These are phyloP conservation scores for Ceratobasidium papillatum DNA, from an alignment of 1,284 basidiomycete species.

Conservation along the genomic window DNA sequence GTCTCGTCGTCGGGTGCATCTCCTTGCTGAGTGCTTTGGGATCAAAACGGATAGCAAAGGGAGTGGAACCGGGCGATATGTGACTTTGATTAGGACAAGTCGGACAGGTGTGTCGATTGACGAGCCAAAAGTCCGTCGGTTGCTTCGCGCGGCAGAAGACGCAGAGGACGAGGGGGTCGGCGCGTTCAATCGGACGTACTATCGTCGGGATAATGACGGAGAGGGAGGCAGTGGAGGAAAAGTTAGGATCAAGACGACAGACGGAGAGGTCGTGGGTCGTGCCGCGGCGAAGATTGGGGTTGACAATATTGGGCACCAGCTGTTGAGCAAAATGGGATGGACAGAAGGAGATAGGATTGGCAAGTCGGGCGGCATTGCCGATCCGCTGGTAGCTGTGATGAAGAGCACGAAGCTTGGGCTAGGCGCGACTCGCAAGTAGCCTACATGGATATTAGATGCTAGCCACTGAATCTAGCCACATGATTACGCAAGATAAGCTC, in stretches of 20 bases:
- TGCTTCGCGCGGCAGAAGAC: slow-evolving; percentile 50
- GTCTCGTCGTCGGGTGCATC: slow-evolving; percentile 75
- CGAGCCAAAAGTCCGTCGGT: slow-evolving; percentile 65
- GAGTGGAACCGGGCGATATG: slow-evolving; percentile 67
- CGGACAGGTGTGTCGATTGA: slow-evolving; percentile 62
- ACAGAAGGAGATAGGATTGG: slow-evolving; percentile 45
- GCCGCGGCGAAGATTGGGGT: slow-evolving; percentile 77
- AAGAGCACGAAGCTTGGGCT: slow-evolving; percentile 45
- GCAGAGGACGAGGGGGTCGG: slow-evolving; percentile 50
- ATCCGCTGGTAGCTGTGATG: slow-evolving; percentile 44
- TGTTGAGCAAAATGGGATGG: slow-evolving; percentile 83
- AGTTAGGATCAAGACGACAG: slow-evolving; percentile 60
- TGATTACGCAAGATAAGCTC: neutral
- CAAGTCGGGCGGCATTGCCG: slow-evolving; percentile 43
- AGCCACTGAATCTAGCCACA: slow-evolving; percentile 21
- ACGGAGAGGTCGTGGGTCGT: slow-evolving; percentile 79
- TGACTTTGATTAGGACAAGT: slow-evolving; percentile 73
- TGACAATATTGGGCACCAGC: slow-evolving; percentile 76
- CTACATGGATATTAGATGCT: neutral
- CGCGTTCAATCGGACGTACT: slow-evolving; percentile 46
- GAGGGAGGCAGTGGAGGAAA: slow-evolving; percentile 45
- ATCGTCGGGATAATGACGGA: slow-evolving; percentile 50
- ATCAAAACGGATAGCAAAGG: slow-evolving; percentile 82
- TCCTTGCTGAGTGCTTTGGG: slow-evolving; percentile 77
- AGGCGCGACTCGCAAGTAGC: slow-evolving; percentile 40